These are phyloP conservation scores for Aspergillus chevalieri DNA, from an alignment of 2,329 filamentous ascomycete genomes.

Conservation along the genomic window DNA sequence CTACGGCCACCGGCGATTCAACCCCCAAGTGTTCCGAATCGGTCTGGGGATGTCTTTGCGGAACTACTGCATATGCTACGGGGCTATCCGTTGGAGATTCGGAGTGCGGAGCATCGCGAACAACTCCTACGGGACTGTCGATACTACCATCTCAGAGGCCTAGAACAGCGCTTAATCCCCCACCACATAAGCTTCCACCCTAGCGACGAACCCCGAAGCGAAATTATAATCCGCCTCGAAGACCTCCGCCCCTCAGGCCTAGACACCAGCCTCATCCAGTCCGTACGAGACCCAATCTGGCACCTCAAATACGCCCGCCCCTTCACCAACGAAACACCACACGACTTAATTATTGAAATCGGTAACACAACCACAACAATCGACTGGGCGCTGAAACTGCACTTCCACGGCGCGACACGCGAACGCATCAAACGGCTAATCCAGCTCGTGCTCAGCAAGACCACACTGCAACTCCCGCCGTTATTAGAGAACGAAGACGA, in stretches of 20 bases:
- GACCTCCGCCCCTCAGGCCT: constrained; percentile 87
- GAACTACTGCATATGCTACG: constrained; percentile 76
- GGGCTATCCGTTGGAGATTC: constrained; percentile 75
- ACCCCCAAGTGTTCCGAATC: constrained; percentile 72
- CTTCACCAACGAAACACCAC: constrained; percentile 68
- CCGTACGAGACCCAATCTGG: constrained; percentile 59
- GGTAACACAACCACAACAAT: constrained; percentile 59
- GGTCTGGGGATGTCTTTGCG: constrained; percentile 75
- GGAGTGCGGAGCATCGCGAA: constrained; percentile 67
- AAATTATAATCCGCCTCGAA: constrained; percentile 74
- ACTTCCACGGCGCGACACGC: constrained; percentile 52
- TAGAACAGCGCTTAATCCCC: constrained; percentile 81
- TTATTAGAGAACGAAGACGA: constrained; percentile 58
- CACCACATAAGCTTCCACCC: constrained; percentile 72
- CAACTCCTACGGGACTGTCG: constrained; percentile 77
- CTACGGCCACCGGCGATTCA: constrained; percentile 81
- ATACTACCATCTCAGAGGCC: constrained; percentile 86
- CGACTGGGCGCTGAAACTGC: constrained; percentile 24
- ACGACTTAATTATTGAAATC: constrained; percentile 76
- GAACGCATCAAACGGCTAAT: constrained; percentile 66
- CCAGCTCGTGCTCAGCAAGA: constrained; percentile 73
- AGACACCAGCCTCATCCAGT: constrained; percentile 70
- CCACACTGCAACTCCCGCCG: constrained; percentile 57
- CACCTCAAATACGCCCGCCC: constrained; percentile 75
- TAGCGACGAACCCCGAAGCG: constrained; percentile 45